phyloP scores from a whole-genome alignment of 2,329 filamentous ascomycete species.

The Hypoxylon sp. region DNA sequence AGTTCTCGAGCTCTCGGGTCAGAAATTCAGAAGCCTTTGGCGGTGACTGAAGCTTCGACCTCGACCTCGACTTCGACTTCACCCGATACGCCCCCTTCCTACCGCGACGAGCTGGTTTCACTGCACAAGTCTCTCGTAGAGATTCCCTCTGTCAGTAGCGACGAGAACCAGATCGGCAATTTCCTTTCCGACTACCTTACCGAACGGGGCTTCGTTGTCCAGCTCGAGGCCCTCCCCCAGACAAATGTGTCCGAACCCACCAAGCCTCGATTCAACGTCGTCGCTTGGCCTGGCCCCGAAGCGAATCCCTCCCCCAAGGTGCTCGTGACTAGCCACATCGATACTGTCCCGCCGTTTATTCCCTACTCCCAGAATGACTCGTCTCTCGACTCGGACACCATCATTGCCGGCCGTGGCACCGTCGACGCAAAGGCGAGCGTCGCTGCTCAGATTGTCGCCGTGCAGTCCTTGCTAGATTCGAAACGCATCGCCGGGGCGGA shows the following conservation, averaged over 20 bases:
- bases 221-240: conserved; percentile 53
- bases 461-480: conserved; percentile 60
- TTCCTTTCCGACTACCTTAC: conserved; percentile 74
- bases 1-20: conserved; percentile 22
- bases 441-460: conserved; percentile 76
- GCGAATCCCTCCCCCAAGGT: conserved; percentile 62
- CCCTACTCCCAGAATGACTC: conserved; percentile 68
- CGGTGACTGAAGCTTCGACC: conserved; percentile 2
- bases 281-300: conserved; percentile 68
- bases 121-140: conserved; percentile 80
- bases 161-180: conserved; percentile 72
- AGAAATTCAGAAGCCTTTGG: conserved; percentile 28
- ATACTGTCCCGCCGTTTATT: conserved; percentile 77
- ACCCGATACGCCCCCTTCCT: conserved; percentile 44
- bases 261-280: conserved; percentile 72
- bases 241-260: conserved; percentile 43
- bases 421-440: conserved; percentile 77
- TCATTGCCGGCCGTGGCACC: conserved; percentile 75
- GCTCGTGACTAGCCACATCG: conserved; percentile 83
- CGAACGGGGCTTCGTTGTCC: conserved; percentile 52
- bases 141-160: conserved; percentile 73
- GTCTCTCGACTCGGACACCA: conserved; percentile 52
- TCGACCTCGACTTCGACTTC: not conserved
- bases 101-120: conserved; percentile 65
- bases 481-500: conserved; percentile 49